phyloP scores from a whole-genome alignment of 73 alveolate genomes.

The Stentor roeselii region DNA sequence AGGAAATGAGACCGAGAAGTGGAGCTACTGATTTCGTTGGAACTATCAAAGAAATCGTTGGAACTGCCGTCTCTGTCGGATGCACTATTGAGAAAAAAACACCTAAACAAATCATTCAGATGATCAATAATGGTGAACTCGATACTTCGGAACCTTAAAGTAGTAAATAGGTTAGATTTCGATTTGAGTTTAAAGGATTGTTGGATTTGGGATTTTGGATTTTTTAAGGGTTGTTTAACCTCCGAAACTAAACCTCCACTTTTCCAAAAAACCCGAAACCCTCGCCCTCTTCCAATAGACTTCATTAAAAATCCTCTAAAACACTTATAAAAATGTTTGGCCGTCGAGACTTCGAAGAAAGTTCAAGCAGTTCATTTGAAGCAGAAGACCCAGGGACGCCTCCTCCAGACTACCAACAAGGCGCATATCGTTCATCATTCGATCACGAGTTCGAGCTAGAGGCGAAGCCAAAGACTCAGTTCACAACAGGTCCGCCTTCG shows the following conservation, averaged over 20 bases:
- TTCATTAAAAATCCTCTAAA: too few species aligned
- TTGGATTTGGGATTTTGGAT: too few species aligned
- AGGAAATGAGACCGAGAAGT: conserved; percentile 49
- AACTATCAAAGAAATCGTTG: conserved; percentile 51
- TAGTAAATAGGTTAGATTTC: too few species aligned
- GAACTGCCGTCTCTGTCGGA: conserved; percentile 51
- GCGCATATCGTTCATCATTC: not conserved
- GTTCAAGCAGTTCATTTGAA: not conserved
- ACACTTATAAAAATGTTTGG: conserved; percentile 1
- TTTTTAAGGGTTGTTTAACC: too few species aligned
- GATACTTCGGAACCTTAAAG: conserved; percentile 26
- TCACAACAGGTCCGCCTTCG: not conserved
- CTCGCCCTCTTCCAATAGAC: too few species aligned
- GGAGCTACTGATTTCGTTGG: conserved; percentile 47
- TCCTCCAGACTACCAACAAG: conserved; percentile 5
- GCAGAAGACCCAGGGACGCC: conserved; percentile 3
- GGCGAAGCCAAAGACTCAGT: not conserved
- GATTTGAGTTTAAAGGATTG: too few species aligned
- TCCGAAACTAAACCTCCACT: too few species aligned
- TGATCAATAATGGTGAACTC: conserved; percentile 47
- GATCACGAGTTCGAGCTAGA: not conserved
- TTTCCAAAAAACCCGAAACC: too few species aligned
- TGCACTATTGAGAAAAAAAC: conserved; percentile 51
- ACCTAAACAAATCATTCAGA: conserved; percentile 33
- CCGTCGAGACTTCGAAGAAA: not conserved